phyloP scores from a whole-genome alignment of 805 yeast species.

The Saturnispora saitoi region DNA sequence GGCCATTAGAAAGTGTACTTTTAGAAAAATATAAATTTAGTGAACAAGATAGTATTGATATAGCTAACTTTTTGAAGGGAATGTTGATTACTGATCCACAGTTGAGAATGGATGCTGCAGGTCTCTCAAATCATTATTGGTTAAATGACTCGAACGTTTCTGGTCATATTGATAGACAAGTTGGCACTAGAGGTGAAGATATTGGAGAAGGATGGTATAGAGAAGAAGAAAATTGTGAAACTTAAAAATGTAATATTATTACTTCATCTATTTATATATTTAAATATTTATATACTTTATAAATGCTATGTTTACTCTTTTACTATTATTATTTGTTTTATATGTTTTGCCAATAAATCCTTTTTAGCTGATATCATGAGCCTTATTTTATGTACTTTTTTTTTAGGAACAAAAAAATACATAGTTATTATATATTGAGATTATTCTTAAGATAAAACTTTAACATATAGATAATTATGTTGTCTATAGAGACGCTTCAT shows the following conservation, averaged over 20 bases:
- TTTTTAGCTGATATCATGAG: no score
- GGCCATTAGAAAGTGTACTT: slow-evolving; percentile 80
- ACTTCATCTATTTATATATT: neutral
- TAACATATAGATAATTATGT: neutral
- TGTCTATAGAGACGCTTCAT: slow-evolving; percentile 1
- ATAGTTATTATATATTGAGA: no score
- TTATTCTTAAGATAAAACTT: no score
- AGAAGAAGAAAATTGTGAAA: slow-evolving; percentile 36
- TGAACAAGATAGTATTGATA: slow-evolving; percentile 57
- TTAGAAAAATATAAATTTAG: slow-evolving; percentile 76
- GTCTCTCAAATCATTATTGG: slow-evolving; percentile 87
- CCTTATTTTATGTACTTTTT: no score
- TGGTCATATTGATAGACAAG: slow-evolving; percentile 68
- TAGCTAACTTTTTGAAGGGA: slow-evolving; percentile 72
- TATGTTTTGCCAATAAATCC: no score
- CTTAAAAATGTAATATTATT: neutral
- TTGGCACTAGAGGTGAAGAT: slow-evolving; percentile 77
- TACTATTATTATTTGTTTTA: no score
- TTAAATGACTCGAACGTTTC: slow-evolving; percentile 66
- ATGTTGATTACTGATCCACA: slow-evolving; percentile 78
- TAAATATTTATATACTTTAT: no score
- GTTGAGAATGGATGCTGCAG: slow-evolving; percentile 90
- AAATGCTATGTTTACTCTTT: neutral
- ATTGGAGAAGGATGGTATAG: slow-evolving; percentile 79
- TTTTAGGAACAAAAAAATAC: no score